Percentiles rank a stretch among this genome's conserved stretches.
Evolutionary conservation across 1,139 yeast genomes (phyloP).

Genomic region (Yamadazyma atmosphaerica): DNA sequence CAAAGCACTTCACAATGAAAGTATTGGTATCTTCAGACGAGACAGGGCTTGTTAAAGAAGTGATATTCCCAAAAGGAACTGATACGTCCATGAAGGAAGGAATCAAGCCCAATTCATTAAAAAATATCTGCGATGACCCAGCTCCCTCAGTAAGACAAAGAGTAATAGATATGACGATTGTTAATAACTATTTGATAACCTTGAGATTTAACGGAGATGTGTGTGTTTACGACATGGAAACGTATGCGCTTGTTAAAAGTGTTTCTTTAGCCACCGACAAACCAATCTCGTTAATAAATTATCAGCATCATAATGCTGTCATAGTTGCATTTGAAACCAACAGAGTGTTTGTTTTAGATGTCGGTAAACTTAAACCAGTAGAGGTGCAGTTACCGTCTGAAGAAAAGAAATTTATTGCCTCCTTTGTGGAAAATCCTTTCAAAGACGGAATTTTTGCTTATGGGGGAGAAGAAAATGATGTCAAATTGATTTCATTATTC

Average conservation of each 20-base stretch:
- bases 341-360: conserved; percentile 42
- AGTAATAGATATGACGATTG: conserved; percentile 23
- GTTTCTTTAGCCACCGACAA: conserved; percentile 23
- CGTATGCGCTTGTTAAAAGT: conserved; percentile 16
- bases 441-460: conserved; percentile 54
- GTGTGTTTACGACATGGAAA: conserved; percentile 34
- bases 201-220: conserved; percentile 45
- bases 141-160: conserved; percentile 26
- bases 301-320: conserved; percentile 31
- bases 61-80: conserved; percentile 58
- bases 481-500: conserved; percentile 50
- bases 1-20: conserved; percentile 36
- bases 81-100: conserved; percentile 67
- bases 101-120: conserved; percentile 51
- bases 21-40: conserved; percentile 56
- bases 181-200: conserved; percentile 38
- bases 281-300: conserved; percentile 34
- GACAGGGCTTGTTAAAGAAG: conserved; percentile 56
- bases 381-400: conserved; percentile 26
- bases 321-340: conserved; percentile 52
- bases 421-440: conserved; percentile 48
- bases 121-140: conserved; percentile 38
- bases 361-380: conserved; percentile 34
- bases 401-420: conserved; percentile 42
- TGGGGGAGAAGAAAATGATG: conserved; percentile 76